These are phyloP conservation scores for Vitis hybrid DNA, from an alignment of 177 flowering plant genomes.

Conservation along the genomic window DNA sequence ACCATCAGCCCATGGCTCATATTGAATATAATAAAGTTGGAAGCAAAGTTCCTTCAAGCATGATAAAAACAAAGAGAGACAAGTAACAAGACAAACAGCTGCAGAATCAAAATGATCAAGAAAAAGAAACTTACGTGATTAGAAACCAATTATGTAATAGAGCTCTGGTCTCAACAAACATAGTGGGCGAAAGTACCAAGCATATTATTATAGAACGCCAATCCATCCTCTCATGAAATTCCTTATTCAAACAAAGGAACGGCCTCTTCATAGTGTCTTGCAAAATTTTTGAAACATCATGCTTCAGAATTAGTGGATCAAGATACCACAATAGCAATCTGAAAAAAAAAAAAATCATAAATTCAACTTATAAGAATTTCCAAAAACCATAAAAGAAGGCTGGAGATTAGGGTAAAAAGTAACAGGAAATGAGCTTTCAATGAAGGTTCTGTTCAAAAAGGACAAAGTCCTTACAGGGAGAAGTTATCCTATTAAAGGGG, in stretches of 20 bases:
- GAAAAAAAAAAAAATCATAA: conserved; percentile 7
- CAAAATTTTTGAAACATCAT: conserved; percentile 52
- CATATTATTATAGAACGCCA: conserved; percentile 53
- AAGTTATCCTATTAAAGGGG: not conserved
- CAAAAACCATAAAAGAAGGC: not conserved
- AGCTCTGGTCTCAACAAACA: conserved; percentile 64
- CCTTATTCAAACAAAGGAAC: conserved; percentile 55
- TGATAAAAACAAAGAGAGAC: not conserved
- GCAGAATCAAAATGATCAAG: conserved; percentile 2
- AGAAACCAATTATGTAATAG: conserved; percentile 72
- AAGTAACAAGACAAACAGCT: conserved; percentile 1
- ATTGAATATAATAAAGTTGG: not conserved
- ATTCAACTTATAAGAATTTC: not conserved
- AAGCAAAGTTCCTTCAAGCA: conserved; percentile 4
- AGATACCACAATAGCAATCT: conserved; percentile 73
- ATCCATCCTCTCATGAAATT: conserved; percentile 49
- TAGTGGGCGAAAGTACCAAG: conserved; percentile 57
- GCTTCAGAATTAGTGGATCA: conserved; percentile 53
- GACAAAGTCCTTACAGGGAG: not conserved
- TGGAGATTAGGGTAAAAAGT: not conserved
- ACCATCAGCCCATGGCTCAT: not conserved
- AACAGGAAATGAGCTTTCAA: not conserved
- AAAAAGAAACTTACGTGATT: conserved; percentile 48
- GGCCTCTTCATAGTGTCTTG: conserved; percentile 48
- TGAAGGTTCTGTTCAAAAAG: not conserved